These are phyloP conservation scores for Neurospora hispaniola DNA, from an alignment of 495 filamentous ascomycete genomes.

Conservation along the genomic window DNA sequence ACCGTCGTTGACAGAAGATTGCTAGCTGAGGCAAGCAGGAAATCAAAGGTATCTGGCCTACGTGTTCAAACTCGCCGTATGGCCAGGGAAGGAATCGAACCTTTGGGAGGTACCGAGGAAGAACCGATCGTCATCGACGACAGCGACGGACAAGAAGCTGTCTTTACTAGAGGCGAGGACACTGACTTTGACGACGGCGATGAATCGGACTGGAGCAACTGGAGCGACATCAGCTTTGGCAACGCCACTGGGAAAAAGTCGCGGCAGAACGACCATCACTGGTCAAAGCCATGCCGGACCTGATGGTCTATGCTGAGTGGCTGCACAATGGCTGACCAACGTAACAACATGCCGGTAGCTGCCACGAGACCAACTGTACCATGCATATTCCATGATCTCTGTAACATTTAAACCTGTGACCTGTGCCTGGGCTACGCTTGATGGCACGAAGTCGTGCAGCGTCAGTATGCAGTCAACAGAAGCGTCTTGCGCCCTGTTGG, in stretches of 20 bases:
- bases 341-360: background rate
- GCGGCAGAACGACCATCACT: background rate
- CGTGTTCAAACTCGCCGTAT: background rate
- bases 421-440: background rate
- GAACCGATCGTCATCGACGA: constrained; percentile 4
- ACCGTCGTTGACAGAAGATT: background rate
- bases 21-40: background rate
- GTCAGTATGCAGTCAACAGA: background rate
- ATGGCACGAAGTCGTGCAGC: background rate
- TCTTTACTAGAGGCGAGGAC: constrained; percentile 5
- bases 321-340: background rate
- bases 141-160: background rate
- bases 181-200: constrained; percentile 4
- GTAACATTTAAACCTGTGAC: background rate
- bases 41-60: background rate
- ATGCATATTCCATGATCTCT: background rate
- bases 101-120: background rate
- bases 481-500: background rate
- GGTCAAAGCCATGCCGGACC: background rate
- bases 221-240: background rate
- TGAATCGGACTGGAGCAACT: constrained; percentile 5
- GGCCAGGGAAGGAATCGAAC: background rate
- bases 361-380: background rate
- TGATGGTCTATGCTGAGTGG: background rate
- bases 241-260: background rate